These are phyloP conservation scores for Pseudoneurospora amorphoporcata DNA, from an alignment of 495 filamentous ascomycete species.

Conservation along the genomic window DNA sequence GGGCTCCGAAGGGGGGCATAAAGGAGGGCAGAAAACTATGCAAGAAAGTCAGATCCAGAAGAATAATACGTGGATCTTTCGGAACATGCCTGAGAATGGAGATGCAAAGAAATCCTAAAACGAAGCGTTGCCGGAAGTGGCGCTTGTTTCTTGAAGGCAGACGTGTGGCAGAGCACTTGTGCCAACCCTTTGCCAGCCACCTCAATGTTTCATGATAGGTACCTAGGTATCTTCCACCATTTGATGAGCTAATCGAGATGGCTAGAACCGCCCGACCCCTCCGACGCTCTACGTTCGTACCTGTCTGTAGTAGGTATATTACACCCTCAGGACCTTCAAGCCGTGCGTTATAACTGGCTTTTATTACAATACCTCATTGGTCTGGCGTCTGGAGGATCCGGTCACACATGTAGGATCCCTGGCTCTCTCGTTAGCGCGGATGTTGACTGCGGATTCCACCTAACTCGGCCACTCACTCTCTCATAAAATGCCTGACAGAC, in stretches of 20 bases:
- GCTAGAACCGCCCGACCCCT: not conserved
- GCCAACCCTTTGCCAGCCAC: not conserved
- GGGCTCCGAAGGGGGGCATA: not conserved
- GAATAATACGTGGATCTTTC: not conserved
- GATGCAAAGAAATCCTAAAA: not conserved
- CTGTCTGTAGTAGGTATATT: not conserved
- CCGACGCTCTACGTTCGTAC: too few species aligned
- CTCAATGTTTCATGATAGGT: not conserved
- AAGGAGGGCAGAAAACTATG: not conserved
- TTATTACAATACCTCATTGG: not conserved
- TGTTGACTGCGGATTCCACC: not conserved
- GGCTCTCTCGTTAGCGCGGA: not conserved
- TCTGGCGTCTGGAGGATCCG: not conserved
- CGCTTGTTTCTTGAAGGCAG: not conserved
- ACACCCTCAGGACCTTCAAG: not conserved
- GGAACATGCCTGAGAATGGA: not conserved
- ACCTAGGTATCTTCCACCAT: not conserved
- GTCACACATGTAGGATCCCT: not conserved
- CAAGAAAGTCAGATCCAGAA: not conserved
- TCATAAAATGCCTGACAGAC: not conserved
- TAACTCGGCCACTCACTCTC: not conserved
- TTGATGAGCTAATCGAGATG: not conserved
- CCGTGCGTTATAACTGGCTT: not conserved
- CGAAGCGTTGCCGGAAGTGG: not conserved
- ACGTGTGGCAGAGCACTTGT: not conserved